Evolutionary conservation across 306 rosid species (phyloP).

Genomic region (Cicer judaicum): DNA sequence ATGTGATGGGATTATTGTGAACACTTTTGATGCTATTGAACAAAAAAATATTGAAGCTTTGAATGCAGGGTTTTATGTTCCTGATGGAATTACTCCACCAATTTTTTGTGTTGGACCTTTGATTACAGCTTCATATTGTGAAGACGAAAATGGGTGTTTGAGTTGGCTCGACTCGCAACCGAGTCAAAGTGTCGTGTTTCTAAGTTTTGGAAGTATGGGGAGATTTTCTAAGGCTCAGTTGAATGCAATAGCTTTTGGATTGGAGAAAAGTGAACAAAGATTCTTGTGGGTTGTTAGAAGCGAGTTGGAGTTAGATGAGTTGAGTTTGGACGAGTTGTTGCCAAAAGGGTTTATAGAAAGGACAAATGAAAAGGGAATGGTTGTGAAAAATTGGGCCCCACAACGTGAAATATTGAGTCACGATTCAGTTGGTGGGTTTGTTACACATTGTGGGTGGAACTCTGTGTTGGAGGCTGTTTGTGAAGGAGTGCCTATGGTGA

Average conservation of each 20-base stretch:
- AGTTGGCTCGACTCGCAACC: constrained; percentile 67
- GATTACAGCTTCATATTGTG: background rate
- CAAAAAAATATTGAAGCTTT: constrained; percentile 15
- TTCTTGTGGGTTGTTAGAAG: constrained; percentile 67
- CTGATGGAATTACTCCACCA: constrained; percentile 33
- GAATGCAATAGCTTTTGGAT: constrained; percentile 58
- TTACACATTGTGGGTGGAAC: constrained; percentile 72
- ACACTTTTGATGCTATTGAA: constrained; percentile 7
- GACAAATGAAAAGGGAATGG: constrained; percentile 21
- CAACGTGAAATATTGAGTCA: constrained; percentile 55
- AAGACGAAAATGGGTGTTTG: constrained; percentile 46
- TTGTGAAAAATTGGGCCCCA: constrained; percentile 67
- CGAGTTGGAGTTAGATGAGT: constrained; percentile 11
- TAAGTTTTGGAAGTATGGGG: constrained; percentile 72
- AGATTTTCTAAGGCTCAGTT: constrained; percentile 49
- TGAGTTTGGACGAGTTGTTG: background rate
- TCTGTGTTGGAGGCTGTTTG: constrained; percentile 60
- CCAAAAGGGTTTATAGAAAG: background rate
- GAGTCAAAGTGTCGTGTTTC: constrained; percentile 56
- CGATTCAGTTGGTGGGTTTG: constrained; percentile 59
- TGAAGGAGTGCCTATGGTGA: constrained; percentile 43
- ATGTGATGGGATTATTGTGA: constrained; percentile 21
- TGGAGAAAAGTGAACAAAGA: constrained; percentile 62
- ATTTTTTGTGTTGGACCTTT: constrained; percentile 57
- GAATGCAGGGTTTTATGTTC: constrained; percentile 37